A percentile compares a stretch with the other conserved stretches of the same genome.
These are phyloP conservation scores for Entrophospora sp. DNA, from an alignment of 192 early-diverging fungal species.

Conservation along the genomic window DNA sequence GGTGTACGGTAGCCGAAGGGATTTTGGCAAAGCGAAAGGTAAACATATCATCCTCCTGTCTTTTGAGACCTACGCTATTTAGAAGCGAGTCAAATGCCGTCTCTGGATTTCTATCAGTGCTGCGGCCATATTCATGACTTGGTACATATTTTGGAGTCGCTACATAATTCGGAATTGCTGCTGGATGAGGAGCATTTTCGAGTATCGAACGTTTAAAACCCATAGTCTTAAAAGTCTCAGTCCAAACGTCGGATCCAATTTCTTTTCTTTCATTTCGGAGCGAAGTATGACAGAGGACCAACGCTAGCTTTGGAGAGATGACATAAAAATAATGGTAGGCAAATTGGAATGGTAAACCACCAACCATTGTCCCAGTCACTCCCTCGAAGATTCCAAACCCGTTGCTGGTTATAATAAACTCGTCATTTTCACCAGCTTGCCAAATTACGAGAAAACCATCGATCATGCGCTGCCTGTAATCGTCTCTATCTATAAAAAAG, in stretches of 20 bases:
- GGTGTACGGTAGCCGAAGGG: slow-evolving; percentile 3
- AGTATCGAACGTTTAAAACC: slow-evolving; percentile 4
- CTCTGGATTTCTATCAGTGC: neutral
- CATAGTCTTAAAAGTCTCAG: no score
- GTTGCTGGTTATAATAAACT: slow-evolving; percentile 27
- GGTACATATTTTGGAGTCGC: no score
- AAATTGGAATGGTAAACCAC: slow-evolving; percentile 1
- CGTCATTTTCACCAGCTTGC: slow-evolving; percentile 29
- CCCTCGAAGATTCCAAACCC: slow-evolving; percentile 30
- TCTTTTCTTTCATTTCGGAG: neutral
- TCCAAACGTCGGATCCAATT: neutral
- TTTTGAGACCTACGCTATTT: neutral
- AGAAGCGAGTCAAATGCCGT: neutral
- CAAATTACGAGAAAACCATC: slow-evolving; percentile 24
- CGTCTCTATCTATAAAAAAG: neutral
- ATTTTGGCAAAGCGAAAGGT: slow-evolving; percentile 5
- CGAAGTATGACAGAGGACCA: slow-evolving; percentile 16
- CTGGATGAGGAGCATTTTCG: slow-evolving; percentile 11
- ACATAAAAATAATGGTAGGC: slow-evolving; percentile 26
- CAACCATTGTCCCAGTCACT: neutral
- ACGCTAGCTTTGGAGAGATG: slow-evolving; percentile 25
- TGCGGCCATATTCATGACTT: neutral
- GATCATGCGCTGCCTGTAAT: neutral
- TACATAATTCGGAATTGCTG: slow-evolving; percentile 9
- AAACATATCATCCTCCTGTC: neutral